Conservation (phyloP, 2,329 filamentous ascomycete genomes). For the Aureobasidium mangrovei region DNA sequence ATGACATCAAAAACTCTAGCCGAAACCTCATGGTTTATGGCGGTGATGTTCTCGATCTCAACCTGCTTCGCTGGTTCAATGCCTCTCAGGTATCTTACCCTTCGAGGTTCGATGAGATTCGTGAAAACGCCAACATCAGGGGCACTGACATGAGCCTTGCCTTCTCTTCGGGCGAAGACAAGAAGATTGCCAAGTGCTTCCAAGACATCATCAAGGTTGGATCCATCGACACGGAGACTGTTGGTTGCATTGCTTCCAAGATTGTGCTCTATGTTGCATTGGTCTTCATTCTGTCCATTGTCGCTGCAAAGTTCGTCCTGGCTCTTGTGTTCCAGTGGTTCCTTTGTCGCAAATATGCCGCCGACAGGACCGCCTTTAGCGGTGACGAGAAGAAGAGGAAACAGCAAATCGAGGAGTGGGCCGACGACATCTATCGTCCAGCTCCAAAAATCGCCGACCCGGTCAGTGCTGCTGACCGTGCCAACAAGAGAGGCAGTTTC, state of each 20-base stretch:
- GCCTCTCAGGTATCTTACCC: slow-evolving; percentile 67
- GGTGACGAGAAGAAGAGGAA: slow-evolving; percentile 75
- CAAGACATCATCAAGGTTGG: slow-evolving; percentile 93
- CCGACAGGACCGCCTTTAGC: slow-evolving; percentile 73
- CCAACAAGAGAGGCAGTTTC: slow-evolving; percentile 78
- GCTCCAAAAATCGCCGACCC: slow-evolving; percentile 73
- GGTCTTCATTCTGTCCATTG: slow-evolving; percentile 84
- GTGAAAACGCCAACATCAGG: slow-evolving; percentile 59
- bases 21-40: slow-evolving; percentile 93
- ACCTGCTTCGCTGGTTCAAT: slow-evolving; percentile 88
- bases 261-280: slow-evolving; percentile 93
- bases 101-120: slow-evolving; percentile 67
- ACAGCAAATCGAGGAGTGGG: slow-evolving; percentile 95
- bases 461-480: slow-evolving; percentile 57
- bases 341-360: slow-evolving; percentile 74
- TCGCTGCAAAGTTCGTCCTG: slow-evolving; percentile 75
- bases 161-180: slow-evolving; percentile 71
- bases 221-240: slow-evolving; percentile 87
- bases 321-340: slow-evolving; percentile 96
- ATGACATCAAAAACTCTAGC: slow-evolving; percentile 78
- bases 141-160: slow-evolving; percentile 84
- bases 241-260: slow-evolving; percentile 94
- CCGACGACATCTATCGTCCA: slow-evolving; percentile 91
- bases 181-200: slow-evolving; percentile 75
- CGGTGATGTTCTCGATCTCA: slow-evolving; percentile 81